Evolutionary conservation across 441 rosid genomes (phyloP).

Genomic region (Kokia cookei): DNA sequence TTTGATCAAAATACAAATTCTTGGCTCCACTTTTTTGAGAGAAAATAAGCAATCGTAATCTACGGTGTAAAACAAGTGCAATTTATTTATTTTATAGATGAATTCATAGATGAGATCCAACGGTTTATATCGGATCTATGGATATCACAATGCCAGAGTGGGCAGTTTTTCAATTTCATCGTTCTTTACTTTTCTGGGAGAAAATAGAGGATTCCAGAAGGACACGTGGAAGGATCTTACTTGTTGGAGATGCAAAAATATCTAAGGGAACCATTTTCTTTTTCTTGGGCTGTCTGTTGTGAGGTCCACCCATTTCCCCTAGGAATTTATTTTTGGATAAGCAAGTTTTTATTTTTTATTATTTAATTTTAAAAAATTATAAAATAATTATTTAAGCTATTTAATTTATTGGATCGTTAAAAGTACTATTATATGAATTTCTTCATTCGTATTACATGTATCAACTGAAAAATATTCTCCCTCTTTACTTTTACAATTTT

Average conservation of each 20-base stretch:
- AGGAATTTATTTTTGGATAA: too few species aligned
- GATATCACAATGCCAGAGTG: too few species aligned
- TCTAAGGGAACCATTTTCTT: neutral
- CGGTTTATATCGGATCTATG: slow-evolving; percentile 22
- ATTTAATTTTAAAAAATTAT: too few species aligned
- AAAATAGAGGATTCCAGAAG: slow-evolving; percentile 26
- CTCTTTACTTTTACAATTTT: too few species aligned
- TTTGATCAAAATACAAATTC: too few species aligned
- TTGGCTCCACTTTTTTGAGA: neutral
- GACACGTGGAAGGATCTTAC: slow-evolving; percentile 36
- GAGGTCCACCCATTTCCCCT: too few species aligned
- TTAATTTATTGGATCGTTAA: too few species aligned
- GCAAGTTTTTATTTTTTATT: too few species aligned
- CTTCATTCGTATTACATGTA: rapidly evolving
- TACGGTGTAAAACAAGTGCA: neutral
- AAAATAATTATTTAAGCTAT: rapidly evolving
- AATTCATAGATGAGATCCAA: slow-evolving; percentile 23
- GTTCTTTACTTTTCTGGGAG: neutral
- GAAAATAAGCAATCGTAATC: neutral
- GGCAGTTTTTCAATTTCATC: too few species aligned
- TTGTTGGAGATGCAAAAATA: neutral
- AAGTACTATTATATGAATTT: rapidly evolving
- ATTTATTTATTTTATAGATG: too few species aligned
- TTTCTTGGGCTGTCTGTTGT: too few species aligned
- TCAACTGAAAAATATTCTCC: too few species aligned